Base-by-base conservation (phyloP, 2,329 filamentous ascomycete species). In the Sclerotinia spermophila region DNA sequence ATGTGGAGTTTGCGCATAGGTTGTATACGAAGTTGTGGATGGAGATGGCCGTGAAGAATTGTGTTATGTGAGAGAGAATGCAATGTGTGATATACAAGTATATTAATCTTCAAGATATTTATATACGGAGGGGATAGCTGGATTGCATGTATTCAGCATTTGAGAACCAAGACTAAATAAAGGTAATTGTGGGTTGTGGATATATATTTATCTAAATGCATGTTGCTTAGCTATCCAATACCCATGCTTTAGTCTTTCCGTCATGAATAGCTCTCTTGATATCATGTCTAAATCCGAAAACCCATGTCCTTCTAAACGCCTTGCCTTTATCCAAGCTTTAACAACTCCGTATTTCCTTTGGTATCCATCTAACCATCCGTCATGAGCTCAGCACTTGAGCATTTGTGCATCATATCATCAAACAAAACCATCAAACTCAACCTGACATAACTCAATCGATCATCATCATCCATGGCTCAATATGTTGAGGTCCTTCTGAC, bases 11-110 rank as follows among this genome's bases (percentile, higher is more conserved):
- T 81, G 73, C 83, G 75, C 86, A 88, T 78, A 80, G 82, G 74
- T 81, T 85, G 79, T 88, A 88, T 76, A 83, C 84, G 27, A 87
- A 87, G 79, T 74, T 88, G 56, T 82, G 81, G 81, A 84, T 86
- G 82, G 86, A 87, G 81, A 86, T 82, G 62, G 85, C 84, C 2
- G 59, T 77, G 8, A 15, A 56, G n/a, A 77, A 75, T 72, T 72
- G 75, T 42, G 53, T 73, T 10, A 59, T 74, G 72, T 77, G 27
- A 55, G 62, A n/a, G 30, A 5, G 48, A 33, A n/a, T 11, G 35
- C 5, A 38, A 35, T 51, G 15, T 42, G 10, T 44, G 35, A 40
- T 30, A 42, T 42, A 42, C 40, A n/a, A n/a, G n/a, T n/a, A n/a
- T n/a, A n/a, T n/a, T n/a, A 19, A 13, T 24, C 19, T 24, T 24